Evolutionary conservation across 2,329 filamentous ascomycete species (phyloP).

Genomic region (Claviceps sp.): DNA sequence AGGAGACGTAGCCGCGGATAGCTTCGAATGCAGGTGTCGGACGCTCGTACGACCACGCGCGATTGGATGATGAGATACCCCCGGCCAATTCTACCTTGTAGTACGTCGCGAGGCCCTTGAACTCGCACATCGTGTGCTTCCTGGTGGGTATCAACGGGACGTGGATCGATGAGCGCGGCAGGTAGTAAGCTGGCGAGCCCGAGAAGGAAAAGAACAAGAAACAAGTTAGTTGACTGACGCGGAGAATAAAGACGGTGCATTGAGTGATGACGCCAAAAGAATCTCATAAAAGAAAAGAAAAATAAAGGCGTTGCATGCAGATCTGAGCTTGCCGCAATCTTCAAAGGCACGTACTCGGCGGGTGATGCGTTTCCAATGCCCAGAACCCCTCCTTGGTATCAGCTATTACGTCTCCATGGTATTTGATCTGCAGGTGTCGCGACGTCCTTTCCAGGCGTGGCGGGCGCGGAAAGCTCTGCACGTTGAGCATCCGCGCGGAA

Average conservation of each 20-base stretch:
- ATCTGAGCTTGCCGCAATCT: too few species aligned
- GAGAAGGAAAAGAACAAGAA: background rate
- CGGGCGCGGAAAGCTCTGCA: constrained; percentile 44
- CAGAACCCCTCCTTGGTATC: constrained; percentile 46
- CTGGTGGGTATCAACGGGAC: constrained; percentile 32
- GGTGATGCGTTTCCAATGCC: constrained; percentile 50
- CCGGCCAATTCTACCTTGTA: constrained; percentile 32
- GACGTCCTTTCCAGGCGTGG: constrained; percentile 40
- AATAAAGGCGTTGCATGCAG: too few species aligned
- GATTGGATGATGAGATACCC: constrained; percentile 29
- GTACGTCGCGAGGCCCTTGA: constrained; percentile 48
- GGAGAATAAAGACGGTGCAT: background rate
- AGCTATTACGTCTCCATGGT: constrained; percentile 39
- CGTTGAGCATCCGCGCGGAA: constrained; percentile 33
- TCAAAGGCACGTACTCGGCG: constrained; percentile 35
- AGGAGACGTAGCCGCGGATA: constrained; percentile 42
- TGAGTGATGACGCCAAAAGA: background rate
- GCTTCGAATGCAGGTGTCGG: constrained; percentile 37
- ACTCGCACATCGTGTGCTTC: constrained; percentile 40
- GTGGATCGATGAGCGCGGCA: constrained; percentile 36
- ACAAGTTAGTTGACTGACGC: background rate
- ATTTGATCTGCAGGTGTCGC: constrained; percentile 42
- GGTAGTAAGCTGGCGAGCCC: constrained; percentile 37
- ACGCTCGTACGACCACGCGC: constrained; percentile 45
- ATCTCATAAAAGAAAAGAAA: background rate